Evolutionary conservation across 371 early-diverging fungal species (phyloP), one percentile per base, ranked within the genome.

Genomic region (Saksenaea oblongispora): DNA sequence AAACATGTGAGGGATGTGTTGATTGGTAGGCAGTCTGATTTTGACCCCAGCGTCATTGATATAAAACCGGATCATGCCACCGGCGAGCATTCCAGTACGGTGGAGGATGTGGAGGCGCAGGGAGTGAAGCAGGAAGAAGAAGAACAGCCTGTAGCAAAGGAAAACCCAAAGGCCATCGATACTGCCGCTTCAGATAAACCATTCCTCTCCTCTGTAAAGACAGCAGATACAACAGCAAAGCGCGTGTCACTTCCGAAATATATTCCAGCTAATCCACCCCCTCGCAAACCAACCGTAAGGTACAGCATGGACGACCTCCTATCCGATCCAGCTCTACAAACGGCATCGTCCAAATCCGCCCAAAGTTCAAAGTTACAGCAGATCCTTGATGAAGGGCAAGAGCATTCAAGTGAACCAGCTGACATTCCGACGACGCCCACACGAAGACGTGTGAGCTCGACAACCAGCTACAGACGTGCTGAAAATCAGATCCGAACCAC

Each of bases 1-100:
- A 87, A 87, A 51, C 87, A 89, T 61, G 76, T 87, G 0, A 80
- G 87, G 5, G 89, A 89, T 71, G 80, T 87, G 7, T 61, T 89
- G 18, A 57, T 75, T 7, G 87, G 86, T 3, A 74, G 81, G 41
- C 74, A 82, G 13, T 61, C 64, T 34, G 76, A 80, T 9, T 75
- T 87, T 53, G 82, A 88, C 59, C 66, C 82, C 1, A 71, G 72
- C 18, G 78, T 80, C 0, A 71, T 87, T 3, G 74, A 79, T 56
- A 51, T 58, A 22, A 22, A 47, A 47, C 22, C 2, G 31, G 31
- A 47, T 47, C 10, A 47, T 22, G 41, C 4, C 54, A 51, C 51
- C 24, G 64, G 51, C 54, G 39, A 41, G 13, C 47, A 22, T 26
- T 35, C 34, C 31, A 35, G 39, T 1, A 31, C 51, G 44, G 35